Evolutionary conservation across 192 early-diverging fungal species (phyloP).

Genomic region (Coemansia sp.): DNA sequence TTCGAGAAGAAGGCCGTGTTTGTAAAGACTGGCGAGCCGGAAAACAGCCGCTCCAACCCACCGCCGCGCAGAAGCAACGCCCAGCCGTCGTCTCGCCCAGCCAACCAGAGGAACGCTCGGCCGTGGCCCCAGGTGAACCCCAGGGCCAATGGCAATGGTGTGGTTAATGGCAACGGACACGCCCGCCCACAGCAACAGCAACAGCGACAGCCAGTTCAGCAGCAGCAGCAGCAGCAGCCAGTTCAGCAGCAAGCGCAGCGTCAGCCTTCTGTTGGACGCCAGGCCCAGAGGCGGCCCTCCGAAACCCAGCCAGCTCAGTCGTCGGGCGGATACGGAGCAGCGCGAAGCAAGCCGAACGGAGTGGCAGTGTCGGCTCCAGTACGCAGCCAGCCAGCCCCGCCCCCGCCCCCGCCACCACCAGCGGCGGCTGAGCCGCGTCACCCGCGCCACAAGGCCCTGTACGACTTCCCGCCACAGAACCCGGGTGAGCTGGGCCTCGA

Average conservation of each 20-base stretch:
- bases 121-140: conserved; percentile 13
- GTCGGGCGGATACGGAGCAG: background rate
- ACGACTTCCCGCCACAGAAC: conserved; percentile 64
- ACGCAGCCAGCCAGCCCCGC: conserved; percentile 9
- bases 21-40: conserved; percentile 61
- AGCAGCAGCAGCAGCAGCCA: conserved; percentile 9
- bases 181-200: conserved; percentile 9
- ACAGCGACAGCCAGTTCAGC: conserved; percentile 11
- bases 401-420: conserved; percentile 61
- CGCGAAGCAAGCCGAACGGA: conserved; percentile 1
- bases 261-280: background rate
- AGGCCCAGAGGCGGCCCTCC: background rate
- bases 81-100: background rate
- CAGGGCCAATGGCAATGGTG: conserved; percentile 1
- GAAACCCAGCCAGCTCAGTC: background rate
- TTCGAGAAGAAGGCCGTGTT: conserved; percentile 71
- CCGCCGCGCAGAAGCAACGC: conserved; percentile 11
- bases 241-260: conserved; percentile 9
- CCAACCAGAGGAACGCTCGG: background rate
- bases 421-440: conserved; percentile 50
- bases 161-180: background rate
- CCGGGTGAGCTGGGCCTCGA: conserved; percentile 65
- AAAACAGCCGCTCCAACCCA: conserved; percentile 50
- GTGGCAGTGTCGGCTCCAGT: conserved; percentile 10
- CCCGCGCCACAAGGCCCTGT: conserved; percentile 66